These are phyloP conservation scores for Hymenoscyphus infarciens DNA, from an alignment of 2,329 filamentous ascomycete species.

Conservation along the genomic window DNA sequence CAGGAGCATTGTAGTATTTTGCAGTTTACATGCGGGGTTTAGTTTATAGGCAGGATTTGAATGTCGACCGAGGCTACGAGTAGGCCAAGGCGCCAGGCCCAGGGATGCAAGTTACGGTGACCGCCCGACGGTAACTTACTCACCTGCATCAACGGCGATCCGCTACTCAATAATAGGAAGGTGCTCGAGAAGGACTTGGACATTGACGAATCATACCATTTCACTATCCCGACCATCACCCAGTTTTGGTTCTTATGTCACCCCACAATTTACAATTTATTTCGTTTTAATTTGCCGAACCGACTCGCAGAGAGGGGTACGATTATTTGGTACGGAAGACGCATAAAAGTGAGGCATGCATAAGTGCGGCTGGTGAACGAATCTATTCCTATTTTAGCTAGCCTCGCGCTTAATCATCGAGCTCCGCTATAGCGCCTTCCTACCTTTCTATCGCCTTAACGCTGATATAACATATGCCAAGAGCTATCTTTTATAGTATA, in stretches of 20 bases:
- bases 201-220: not conserved
- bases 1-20: not conserved
- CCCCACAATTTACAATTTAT: not conserved
- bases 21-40: not conserved
- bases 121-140: no score
- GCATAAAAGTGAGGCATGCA: no score
- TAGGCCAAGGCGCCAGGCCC: not conserved
- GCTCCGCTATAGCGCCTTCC: no score
- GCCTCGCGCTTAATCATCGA: no score
- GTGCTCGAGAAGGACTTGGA: not conserved
- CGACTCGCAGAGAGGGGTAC: not conserved
- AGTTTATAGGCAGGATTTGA: not conserved
- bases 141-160: not conserved
- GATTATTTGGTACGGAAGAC: no score
- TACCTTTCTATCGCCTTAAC: no score
- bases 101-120: conserved; percentile 2
- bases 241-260: no score
- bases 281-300: not conserved
- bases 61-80: not conserved
- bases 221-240: not conserved
- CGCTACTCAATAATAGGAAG: not conserved
- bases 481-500: no score
- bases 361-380: no score
- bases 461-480: no score
- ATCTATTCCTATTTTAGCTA: no score